Evolutionary conservation across 139 green algal species (phyloP).

Genomic region (Volvox africanus): DNA sequence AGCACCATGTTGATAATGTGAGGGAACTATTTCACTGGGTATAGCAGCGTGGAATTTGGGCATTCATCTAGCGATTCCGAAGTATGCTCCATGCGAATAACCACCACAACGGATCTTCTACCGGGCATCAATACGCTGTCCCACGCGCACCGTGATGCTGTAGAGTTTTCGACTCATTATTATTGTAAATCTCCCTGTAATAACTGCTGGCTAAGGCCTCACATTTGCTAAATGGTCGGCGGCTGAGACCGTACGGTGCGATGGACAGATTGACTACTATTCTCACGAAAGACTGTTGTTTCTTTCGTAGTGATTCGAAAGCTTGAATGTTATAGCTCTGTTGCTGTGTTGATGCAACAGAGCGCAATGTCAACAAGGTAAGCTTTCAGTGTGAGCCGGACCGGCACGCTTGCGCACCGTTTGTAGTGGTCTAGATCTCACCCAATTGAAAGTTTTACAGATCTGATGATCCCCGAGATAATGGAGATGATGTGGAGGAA

Average conservation of each 20-base stretch:
- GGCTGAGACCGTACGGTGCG: background rate
- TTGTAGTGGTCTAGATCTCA: background rate
- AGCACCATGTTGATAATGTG: too few relatives aligned
- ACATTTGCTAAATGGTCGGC: background rate
- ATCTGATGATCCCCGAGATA: constrained; percentile 2
- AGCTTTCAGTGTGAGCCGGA: background rate
- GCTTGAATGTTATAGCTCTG: background rate
- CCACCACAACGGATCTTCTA: too few relatives aligned
- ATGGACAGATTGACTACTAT: background rate
- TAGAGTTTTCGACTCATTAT: too few relatives aligned
- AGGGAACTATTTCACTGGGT: too few relatives aligned
- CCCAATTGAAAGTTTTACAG: background rate
- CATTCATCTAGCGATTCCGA: too few relatives aligned
- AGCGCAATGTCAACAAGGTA: constrained; percentile 13
- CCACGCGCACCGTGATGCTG: too few relatives aligned
- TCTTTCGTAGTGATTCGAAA: background rate
- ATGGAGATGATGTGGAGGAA: background rate
- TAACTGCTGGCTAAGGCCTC: too few relatives aligned
- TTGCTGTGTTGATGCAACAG: background rate
- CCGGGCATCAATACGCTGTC: too few relatives aligned
- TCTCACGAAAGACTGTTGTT: background rate
- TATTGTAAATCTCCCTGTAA: too few relatives aligned
- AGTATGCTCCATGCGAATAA: too few relatives aligned
- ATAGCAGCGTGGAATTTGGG: too few relatives aligned
- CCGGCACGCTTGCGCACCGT: background rate